Evolutionary conservation across 2,329 filamentous ascomycete species (phyloP).

Genomic region (Phialocephala subalpina): DNA sequence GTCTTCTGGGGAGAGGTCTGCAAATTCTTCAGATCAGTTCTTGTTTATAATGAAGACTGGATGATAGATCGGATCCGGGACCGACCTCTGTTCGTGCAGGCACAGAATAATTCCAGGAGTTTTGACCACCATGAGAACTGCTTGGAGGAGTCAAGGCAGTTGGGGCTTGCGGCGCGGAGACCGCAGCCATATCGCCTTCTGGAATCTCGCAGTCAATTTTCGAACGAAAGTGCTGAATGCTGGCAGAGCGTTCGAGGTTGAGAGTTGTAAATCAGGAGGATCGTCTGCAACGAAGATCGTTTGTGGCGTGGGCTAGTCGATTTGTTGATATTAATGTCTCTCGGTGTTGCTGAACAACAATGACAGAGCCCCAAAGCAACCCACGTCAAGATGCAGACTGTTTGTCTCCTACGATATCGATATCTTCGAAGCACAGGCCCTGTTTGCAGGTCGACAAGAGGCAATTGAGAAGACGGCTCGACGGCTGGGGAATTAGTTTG

Average conservation of each 20-base stretch:
- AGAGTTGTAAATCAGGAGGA: slow-evolving; percentile 9
- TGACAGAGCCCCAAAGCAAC: background rate
- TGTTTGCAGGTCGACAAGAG: slow-evolving; percentile 13
- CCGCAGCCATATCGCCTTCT: slow-evolving; percentile 44
- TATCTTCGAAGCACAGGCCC: slow-evolving; percentile 19
- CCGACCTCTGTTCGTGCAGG: slow-evolving; percentile 41
- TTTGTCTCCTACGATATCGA: slow-evolving; percentile 8
- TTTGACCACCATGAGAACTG: slow-evolving; percentile 41
- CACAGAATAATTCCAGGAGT: slow-evolving; percentile 43
- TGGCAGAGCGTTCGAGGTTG: background rate
- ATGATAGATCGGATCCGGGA: background rate
- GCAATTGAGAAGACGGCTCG: slow-evolving; percentile 21
- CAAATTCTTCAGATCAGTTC: background rate
- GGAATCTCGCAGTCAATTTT: slow-evolving; percentile 27
- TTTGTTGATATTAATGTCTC: slow-evolving; percentile 28
- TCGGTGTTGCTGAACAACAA: slow-evolving; percentile 13
- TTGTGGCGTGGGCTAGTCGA: slow-evolving; percentile 23
- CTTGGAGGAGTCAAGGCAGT: slow-evolving; percentile 43
- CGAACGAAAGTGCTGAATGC: slow-evolving; percentile 13
- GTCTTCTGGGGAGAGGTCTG: slow-evolving; percentile 32
- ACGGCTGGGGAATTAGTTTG: slow-evolving; percentile 6
- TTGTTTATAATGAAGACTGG: background rate
- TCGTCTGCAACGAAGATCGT: slow-evolving; percentile 20
- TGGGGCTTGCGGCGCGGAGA: slow-evolving; percentile 45
- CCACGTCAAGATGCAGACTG: slow-evolving; percentile 13